Evolutionary conservation across 73 alveolate genomes (phyloP).

Genomic region (Stentor coeruleus): DNA sequence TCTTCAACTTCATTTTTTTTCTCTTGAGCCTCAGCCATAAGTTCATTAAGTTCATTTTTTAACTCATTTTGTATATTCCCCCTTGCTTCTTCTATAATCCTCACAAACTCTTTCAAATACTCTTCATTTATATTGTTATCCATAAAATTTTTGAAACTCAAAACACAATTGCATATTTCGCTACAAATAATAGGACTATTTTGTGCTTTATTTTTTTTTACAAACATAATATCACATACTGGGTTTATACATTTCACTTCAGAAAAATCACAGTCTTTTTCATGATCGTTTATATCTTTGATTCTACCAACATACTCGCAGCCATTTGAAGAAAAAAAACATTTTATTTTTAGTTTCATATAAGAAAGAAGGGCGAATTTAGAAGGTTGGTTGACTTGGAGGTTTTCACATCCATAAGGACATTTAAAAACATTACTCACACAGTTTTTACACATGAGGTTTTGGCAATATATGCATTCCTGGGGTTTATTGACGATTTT

Average conservation of each 20-base stretch:
- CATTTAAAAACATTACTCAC: not conserved
- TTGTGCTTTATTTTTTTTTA: not conserved
- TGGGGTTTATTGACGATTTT: not conserved
- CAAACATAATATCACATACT: not conserved
- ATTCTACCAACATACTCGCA: slow-evolving; percentile 2
- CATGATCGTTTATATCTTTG: not conserved
- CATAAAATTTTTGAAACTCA: not conserved
- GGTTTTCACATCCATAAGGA: slow-evolving; percentile 4
- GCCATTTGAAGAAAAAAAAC: not conserved
- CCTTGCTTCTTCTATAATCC: not conserved
- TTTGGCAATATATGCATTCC: not conserved
- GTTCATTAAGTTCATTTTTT: not conserved
- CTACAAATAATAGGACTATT: not conserved
- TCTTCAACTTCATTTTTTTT: not conserved
- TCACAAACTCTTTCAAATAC: too few species aligned
- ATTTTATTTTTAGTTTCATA: not conserved
- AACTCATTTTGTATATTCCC: not conserved
- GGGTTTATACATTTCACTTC: not conserved
- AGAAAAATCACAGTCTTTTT: not conserved
- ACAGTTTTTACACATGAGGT: not conserved
- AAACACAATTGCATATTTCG: not conserved
- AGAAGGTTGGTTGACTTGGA: not conserved
- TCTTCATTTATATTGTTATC: too few species aligned
- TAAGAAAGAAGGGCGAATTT: not conserved
- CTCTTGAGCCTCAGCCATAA: not conserved